Conservation (phyloP, 1,139 yeast species). For the Candida dubliniensis region DNA sequence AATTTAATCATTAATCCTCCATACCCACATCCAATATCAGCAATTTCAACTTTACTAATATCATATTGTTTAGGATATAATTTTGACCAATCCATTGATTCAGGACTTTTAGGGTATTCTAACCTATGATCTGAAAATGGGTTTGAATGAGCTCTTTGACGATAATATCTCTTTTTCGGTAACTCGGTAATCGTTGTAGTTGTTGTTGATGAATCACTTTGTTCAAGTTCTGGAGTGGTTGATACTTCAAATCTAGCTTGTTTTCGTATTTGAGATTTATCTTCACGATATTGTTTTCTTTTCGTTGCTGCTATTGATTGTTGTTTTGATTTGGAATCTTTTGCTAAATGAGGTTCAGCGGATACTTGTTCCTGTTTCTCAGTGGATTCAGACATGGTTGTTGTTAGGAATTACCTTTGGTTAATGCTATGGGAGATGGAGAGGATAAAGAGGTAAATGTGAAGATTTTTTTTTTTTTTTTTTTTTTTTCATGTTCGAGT, state of each 20-base stretch:
- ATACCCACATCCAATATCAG: slow-evolving; percentile 97
- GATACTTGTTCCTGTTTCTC: background rate
- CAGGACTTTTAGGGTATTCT: slow-evolving; percentile 83
- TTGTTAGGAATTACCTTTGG: no score
- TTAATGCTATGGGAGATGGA: no score
- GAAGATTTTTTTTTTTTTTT: no score
- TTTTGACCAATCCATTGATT: slow-evolving; percentile 81
- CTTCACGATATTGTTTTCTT: slow-evolving; percentile 41
- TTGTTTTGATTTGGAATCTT: slow-evolving; percentile 14
- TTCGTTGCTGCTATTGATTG: slow-evolving; percentile 36
- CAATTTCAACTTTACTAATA: slow-evolving; percentile 70
- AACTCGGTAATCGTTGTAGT: slow-evolving; percentile 22
- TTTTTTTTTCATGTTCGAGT: no score
- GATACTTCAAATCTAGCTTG: slow-evolving; percentile 28
- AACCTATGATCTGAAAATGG: slow-evolving; percentile 94
- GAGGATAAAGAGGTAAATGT: no score
- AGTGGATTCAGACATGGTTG: no score
- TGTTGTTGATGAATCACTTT: slow-evolving; percentile 13
- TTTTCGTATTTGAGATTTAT: slow-evolving; percentile 37
- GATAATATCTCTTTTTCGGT: slow-evolving; percentile 82
- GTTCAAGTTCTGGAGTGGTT: background rate
- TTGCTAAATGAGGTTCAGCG: background rate
- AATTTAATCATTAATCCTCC: slow-evolving; percentile 87
- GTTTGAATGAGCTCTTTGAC: slow-evolving; percentile 97
- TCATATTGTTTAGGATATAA: slow-evolving; percentile 65